phyloP scores from a whole-genome alignment of 1,284 basidiomycete species.

The Cryptococcus sp. region DNA sequence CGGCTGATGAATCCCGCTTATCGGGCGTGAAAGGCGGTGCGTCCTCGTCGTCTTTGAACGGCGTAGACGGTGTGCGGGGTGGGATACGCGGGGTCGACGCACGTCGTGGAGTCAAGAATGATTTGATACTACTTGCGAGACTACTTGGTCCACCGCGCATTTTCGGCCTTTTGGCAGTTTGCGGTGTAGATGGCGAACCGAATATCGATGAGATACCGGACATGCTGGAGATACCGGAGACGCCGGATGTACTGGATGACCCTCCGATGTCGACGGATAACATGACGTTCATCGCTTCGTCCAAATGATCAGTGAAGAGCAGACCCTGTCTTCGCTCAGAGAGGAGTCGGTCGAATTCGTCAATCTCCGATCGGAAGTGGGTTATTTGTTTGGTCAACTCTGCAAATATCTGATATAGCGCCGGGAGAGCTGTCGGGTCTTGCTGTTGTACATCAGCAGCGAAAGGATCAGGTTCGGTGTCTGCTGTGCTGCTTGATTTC shows the following conservation, averaged over 20 bases:
- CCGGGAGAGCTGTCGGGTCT: conserved; percentile 55
- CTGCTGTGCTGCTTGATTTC: not conserved
- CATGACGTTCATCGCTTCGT: conserved; percentile 77
- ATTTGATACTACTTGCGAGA: conserved; percentile 63
- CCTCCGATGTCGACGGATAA: conserved; percentile 59
- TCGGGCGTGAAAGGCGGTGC: not conserved
- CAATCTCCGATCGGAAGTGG: conserved; percentile 38
- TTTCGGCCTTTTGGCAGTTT: conserved; percentile 16
- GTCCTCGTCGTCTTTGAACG: conserved; percentile 46
- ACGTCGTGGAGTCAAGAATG: conserved; percentile 74
- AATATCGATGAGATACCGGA: conserved; percentile 1
- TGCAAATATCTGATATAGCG: conserved; percentile 75
- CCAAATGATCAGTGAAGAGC: conserved; percentile 87
- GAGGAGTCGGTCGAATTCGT: conserved; percentile 81
- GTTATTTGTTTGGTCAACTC: conserved; percentile 65
- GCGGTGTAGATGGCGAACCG: conserved; percentile 1
- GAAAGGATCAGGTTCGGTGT: too few species aligned
- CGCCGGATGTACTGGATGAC: too few species aligned
- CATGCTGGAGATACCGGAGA: too few species aligned
- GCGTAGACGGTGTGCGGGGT: not conserved
- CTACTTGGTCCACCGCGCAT: conserved; percentile 11
- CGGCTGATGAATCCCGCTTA: conserved; percentile 44
- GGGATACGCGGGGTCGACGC: conserved; percentile 1
- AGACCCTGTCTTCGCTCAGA: conserved; percentile 84
- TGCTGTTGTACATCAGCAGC: too few species aligned